These are phyloP conservation scores for Prunus persica DNA, from an alignment of 306 rosid genomes.

Conservation along the genomic window DNA sequence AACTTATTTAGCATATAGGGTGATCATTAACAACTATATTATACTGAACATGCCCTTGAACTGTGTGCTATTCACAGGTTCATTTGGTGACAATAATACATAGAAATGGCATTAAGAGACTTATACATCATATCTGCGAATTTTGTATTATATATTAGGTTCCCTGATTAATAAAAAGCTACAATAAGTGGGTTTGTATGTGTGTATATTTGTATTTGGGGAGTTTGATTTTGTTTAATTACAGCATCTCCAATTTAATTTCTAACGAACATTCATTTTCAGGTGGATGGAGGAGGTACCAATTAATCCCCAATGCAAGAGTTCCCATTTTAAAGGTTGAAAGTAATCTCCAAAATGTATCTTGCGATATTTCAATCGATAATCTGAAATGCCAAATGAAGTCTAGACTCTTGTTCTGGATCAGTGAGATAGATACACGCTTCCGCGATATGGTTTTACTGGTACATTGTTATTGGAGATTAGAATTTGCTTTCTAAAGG, in stretches of 20 bases:
- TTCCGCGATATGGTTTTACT: conserved; percentile 79
- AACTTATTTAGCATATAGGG: neutral
- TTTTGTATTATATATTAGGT: neutral
- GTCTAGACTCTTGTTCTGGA: conserved; percentile 71
- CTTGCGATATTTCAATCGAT: conserved; percentile 91
- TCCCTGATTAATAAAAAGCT: neutral
- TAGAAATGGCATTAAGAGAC: neutral
- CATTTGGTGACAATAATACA: neutral
- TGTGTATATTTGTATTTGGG: neutral
- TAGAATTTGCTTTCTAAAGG: conserved; percentile 11
- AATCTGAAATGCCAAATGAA: conserved; percentile 78
- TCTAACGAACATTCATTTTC: conserved; percentile 28
- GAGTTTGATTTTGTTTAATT: conserved; percentile 22
- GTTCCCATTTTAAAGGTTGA: conserved; percentile 77
- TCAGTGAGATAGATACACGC: conserved; percentile 66
- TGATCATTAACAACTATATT: neutral
- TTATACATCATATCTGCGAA: neutral
- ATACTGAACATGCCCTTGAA: neutral
- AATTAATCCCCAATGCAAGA: conserved; percentile 58
- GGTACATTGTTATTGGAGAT: conserved; percentile 49
- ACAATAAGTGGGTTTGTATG: neutral
- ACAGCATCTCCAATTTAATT: conserved; percentile 13
- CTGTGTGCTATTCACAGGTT: neutral
- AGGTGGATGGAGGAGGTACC: conserved; percentile 65
- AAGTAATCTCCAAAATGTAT: conserved; percentile 46